phyloP scores from a whole-genome alignment of 495 filamentous ascomycete genomes.

The Saxophila tyrrhenica region DNA sequence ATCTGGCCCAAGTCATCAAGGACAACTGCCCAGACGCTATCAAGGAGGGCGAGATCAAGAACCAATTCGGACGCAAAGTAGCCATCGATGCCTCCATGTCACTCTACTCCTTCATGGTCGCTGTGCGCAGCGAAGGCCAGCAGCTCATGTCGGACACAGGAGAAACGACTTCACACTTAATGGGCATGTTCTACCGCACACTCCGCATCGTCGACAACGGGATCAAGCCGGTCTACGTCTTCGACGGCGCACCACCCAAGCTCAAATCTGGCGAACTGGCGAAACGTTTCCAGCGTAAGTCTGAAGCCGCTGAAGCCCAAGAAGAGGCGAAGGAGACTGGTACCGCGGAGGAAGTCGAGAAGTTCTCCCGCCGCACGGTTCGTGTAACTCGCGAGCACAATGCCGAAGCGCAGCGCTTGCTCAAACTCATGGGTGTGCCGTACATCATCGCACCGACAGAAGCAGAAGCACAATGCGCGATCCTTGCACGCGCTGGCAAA shows the following conservation, averaged over 20 bases:
- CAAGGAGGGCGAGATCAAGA: conserved; percentile 94
- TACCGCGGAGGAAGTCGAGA: conserved; percentile 92
- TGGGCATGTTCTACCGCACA: conserved; percentile 99
- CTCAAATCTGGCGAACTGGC: conserved; percentile 93
- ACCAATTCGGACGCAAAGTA: conserved; percentile 76
- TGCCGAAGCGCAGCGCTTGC: conserved; percentile 76
- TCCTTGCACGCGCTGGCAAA: conserved; percentile 80
- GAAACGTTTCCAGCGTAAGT: conserved; percentile 83
- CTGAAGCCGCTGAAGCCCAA: conserved; percentile 73
- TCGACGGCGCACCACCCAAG: conserved; percentile 92
- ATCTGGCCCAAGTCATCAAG: background rate
- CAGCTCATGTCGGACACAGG: conserved; percentile 88
- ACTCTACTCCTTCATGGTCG: conserved; percentile 97
- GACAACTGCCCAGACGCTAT: conserved; percentile 36
- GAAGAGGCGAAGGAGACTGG: conserved; percentile 96
- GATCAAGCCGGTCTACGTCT: conserved; percentile 96
- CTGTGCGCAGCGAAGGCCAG: conserved; percentile 90
- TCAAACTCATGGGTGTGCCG: conserved; percentile 91
- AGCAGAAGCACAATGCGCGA: conserved; percentile 92
- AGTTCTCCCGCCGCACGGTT: conserved; percentile 90
- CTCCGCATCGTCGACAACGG: conserved; percentile 96
- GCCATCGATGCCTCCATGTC: conserved; percentile 70
- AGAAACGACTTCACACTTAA: conserved; percentile 92
- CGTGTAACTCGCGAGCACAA: conserved; percentile 95
- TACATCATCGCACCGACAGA: conserved; percentile 93